Base-by-base conservation (phyloP, 768 basidiomycete genomes). In the Panaeolus papilionaceus region DNA sequence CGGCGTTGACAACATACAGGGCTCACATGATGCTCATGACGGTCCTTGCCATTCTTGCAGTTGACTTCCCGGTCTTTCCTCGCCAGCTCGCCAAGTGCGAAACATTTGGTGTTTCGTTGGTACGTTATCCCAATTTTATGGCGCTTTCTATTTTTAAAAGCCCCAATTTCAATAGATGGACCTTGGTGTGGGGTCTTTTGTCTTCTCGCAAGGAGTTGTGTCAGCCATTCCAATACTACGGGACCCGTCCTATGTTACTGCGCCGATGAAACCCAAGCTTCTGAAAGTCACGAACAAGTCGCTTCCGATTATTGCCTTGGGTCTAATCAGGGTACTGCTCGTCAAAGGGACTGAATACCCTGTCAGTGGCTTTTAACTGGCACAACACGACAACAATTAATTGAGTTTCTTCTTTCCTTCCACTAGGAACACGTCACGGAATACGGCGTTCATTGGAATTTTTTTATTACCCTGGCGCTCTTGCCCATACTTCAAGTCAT, bases 381-480 rank as follows among this genome's bases (percentile, higher is more conserved):
- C 9, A 18, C 58, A 12, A 20, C 26, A 14, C 38, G 39, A 26
- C 42, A 49, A 4, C 4, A 28, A 58, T 58, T 12, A 16, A 58
- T 58, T 33, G 11, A 58, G 14, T 18, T 16, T 14, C 33, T 16
- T 62, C 26, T 18, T 10, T 64, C 23, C 28, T 38, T 67, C 40
- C 40, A 44, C 26, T 38, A 82, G 96, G 98, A 99, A 81, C 98
- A 99, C 68, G 90, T 92, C 65, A 91, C 96, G 0, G 98, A 99
- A 79, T 99, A 99, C 70, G 98, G 98, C 0, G 88, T 89, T 0
- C 97, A 99, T 73, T 99, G 98, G 98, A 99, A 99, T 76, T 98
- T 99, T 79, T 99, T 99, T 84, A 86, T 99, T 71, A 98, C 98
- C 0, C 83, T 99, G 23, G 95, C 92, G 0, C 71, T 94, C 0